Base-by-base conservation (phyloP, 192 early-diverging fungal genomes). In the Entophlyctis helioformis region DNA sequence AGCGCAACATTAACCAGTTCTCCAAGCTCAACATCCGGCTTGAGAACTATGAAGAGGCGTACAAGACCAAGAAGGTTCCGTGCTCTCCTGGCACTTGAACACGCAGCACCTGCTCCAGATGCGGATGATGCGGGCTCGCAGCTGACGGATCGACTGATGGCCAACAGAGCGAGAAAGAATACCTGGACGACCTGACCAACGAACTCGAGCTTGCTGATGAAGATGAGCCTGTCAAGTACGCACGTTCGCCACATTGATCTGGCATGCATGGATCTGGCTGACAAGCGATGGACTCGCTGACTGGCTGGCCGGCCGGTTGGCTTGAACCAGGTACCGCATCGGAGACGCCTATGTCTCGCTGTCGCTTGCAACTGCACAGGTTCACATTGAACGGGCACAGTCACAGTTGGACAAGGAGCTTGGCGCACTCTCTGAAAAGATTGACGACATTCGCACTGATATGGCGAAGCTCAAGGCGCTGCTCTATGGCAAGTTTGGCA, bases 181-280 rank as follows among this genome's bases (percentile, higher is more conserved):
- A 89, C 42, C 68, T 98, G 40, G 89, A 96, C 49, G 95, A 98
- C 57, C 71, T 98, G n/a, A 58, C 78, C 10, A 66, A 64, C 54
- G 95, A 98, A 55, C 69, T 98, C 1, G 92, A 98, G 63, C 69
- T 98, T 1, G 77, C 76, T 7, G 91, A 96, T 51, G 92, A 96
- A 48, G 87, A 90, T 45, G 88, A 91, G 47, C 69, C 68, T 15
- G 74, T 95, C 11, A 74, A 66, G 61, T 90, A 76, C 54, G 39
- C 29, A 23, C 3, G 10, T 19, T 34, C 12, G 21, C 39, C 7
- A 10, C 19, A 22, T 56, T 33, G 11, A 31, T 11, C 4, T 31
- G 16, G 1, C 39, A 10, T 51, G 15, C 27, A 4, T 10, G 16
- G 28, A 3, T 25, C 13, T 34, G 33, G 1, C 2, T 27, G 29